Evolutionary conservation across 2,329 filamentous ascomycete genomes (phyloP), one percentile per base, ranked within the genome.

Genomic region (Penicillium expansum): DNA sequence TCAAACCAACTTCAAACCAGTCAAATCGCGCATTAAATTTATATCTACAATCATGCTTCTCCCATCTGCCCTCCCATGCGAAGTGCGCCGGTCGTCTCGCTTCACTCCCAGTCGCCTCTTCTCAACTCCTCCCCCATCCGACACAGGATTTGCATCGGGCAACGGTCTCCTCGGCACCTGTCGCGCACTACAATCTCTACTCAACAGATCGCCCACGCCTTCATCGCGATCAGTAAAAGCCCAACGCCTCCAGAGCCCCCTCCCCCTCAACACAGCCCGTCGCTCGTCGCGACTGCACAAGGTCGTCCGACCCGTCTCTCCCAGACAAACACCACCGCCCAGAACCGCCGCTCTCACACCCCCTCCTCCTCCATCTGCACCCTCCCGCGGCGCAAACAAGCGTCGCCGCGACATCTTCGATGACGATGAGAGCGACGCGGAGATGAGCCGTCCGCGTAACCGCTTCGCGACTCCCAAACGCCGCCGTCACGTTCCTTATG

Each of bases 401-500:
- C 70, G 77, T 51, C 63, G 69, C 27, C 73, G 76, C 55, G 67
- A 70, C 47, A 55, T 59, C 16, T 69, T 66, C 48, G 71, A 66
- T 16, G 58, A 66, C 14, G 58, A 66, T 18, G 52, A 64, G 29
- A 63, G 52, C 52, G 62, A 62, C 33, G 27, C 30, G 13, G 54
- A 57, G 38, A 58, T 56, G 22, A 41, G 55, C 33, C 47, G 52
- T 55, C 37, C 39, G 33, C 61, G 61, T 38, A 59, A 68, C 44
- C 67, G 64, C 37, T 71, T 73, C 55, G 73, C 74, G 4, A 80
- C 78, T 11, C 78, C 78, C 5, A 80, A 80, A 62, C 74, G 78
- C 59, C 72, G 65, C 38, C 71, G 77, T 18, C 69, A 74, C 24
- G 64, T 72, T 11, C 78, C 78, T 2, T 72, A 73, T 35, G 68